These are phyloP conservation scores for Pythium vanterpoolii DNA, from an alignment of 352 stramenopile species.

Conservation along the genomic window DNA sequence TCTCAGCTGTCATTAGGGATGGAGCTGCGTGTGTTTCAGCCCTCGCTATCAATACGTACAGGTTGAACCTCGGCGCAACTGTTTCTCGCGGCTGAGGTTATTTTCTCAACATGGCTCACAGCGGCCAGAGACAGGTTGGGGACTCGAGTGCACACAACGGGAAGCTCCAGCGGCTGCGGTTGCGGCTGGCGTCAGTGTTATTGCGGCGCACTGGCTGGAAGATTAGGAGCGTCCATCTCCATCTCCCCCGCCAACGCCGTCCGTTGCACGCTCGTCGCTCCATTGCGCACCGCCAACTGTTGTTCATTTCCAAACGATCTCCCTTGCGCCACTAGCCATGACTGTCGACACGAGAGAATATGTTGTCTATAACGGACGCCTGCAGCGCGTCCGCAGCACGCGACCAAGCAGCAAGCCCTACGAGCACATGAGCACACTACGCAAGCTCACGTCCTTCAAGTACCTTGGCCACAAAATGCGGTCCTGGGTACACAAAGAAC, in stretches of 20 bases:
- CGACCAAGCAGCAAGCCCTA: constrained; percentile 12
- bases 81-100: constrained; percentile 4
- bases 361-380: constrained; percentile 27
- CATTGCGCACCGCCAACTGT: not conserved
- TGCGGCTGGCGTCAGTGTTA: constrained; percentile 3
- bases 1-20: not conserved
- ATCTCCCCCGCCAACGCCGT: too few relatives aligned
- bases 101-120: constrained; percentile 20
- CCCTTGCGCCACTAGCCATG: not conserved
- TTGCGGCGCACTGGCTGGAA: constrained; percentile 3
- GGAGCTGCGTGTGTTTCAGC: not conserved
- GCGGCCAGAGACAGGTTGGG: constrained; percentile 3
- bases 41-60: constrained; percentile 4
- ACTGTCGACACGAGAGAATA: constrained; percentile 20
- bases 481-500: constrained; percentile 44
- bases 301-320: constrained; percentile 6
- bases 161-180: constrained; percentile 13
- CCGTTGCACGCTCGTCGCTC: not conserved
- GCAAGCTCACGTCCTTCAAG: constrained; percentile 57
- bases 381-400: constrained; percentile 21
- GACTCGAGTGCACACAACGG: constrained; percentile 15
- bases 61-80: constrained; percentile 4
- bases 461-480: constrained; percentile 58
- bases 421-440: constrained; percentile 39
- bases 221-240: constrained; percentile 3